A percentile compares a stretch with the other conserved stretches of the same genome.
phyloP scores from a whole-genome alignment of 1,284 basidiomycete species.

The Apiotrichum veenhuisii region DNA sequence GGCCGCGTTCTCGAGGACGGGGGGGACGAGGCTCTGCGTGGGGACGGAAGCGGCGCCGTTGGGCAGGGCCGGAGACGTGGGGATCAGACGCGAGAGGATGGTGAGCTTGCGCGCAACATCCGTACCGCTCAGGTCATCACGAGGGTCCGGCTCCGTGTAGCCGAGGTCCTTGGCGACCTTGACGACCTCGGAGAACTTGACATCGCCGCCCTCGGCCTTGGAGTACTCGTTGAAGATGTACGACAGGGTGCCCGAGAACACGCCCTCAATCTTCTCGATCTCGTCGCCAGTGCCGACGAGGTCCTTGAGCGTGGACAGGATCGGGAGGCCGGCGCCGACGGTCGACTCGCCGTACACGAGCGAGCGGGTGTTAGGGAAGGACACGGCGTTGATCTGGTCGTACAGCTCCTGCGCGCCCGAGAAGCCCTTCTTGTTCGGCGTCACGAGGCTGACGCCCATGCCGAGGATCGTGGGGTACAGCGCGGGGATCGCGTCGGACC shows the following conservation, averaged over 20 bases:
- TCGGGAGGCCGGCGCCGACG: slow-evolving; percentile 91
- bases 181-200: slow-evolving; percentile 82
- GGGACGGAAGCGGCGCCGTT: slow-evolving; percentile 74
- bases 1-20: slow-evolving; percentile 62
- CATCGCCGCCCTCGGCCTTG: slow-evolving; percentile 43
- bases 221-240: slow-evolving; percentile 99
- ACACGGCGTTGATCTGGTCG: slow-evolving; percentile 60
- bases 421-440: slow-evolving; percentile 97
- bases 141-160: slow-evolving; percentile 97
- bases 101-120: slow-evolving; percentile 97
- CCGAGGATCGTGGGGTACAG: slow-evolving; percentile 79
- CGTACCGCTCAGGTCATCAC: slow-evolving; percentile 90
- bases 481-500: slow-evolving; percentile 74
- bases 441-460: slow-evolving; percentile 81
- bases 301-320: slow-evolving; percentile 88
- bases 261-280: slow-evolving; percentile 57
- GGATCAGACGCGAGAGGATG: slow-evolving; percentile 79
- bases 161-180: slow-evolving; percentile 84
- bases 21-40: slow-evolving; percentile 81
- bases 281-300: slow-evolving; percentile 88
- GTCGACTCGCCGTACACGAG: slow-evolving; percentile 86
- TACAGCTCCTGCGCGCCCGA: slow-evolving; percentile 73
- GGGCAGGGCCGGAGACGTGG: slow-evolving; percentile 52
- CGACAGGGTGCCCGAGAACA: slow-evolving; percentile 84
- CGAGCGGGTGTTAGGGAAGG: slow-evolving; percentile 54